Base-by-base conservation (phyloP, 192 early-diverging fungal species). In the Dimargaris verticillata region DNA sequence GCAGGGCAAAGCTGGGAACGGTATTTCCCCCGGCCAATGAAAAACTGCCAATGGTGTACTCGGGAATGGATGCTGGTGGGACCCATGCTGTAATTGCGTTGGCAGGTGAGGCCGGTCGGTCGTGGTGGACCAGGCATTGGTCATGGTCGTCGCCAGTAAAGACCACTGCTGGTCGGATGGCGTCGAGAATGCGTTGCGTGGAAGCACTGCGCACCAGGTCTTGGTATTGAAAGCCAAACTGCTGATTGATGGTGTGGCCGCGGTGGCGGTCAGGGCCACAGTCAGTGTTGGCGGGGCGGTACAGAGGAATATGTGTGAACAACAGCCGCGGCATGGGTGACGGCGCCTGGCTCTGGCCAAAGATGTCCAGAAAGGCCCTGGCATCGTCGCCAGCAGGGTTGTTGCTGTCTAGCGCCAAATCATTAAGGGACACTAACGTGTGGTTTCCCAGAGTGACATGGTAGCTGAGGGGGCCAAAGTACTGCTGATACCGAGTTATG, bases 61-160 rank as follows among this genome's bases (percentile, higher is more conserved):
- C 81, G 0, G 68, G 63, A 0, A 63, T 64, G 2, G 20, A 4
- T 12, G 44, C 33, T 3, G 11, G 10, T 2, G 49, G 38, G 0
- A 20, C 25, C 0, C 26, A 25, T 5, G 28, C 57, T 41, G 61
- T 52, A 24, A 49, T 25, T 28, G 13, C 29, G 28, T 15, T 13
- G 3, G 17, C 22, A 28, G 29, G 29, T 15, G 55, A 18, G 26
- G 5, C 6, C 12, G 55, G 50, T n/a, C 63, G 25, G 0, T 33
- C 20, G 50, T 89, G 87, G 2, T 66, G 41, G 5, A 85, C 63
- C 50, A 74, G 76, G 67, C 94, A 97, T 61, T 84, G 86, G 63
- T 97, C 94, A 60, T 97, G 94, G 66, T 97, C 92, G 63, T 97
- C 92, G 20, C 92, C 94, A 63, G 85, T 89, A 50, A 95, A 86